Base-by-base conservation (phyloP, 495 filamentous ascomycete genomes). In the Penicillium parvum region DNA sequence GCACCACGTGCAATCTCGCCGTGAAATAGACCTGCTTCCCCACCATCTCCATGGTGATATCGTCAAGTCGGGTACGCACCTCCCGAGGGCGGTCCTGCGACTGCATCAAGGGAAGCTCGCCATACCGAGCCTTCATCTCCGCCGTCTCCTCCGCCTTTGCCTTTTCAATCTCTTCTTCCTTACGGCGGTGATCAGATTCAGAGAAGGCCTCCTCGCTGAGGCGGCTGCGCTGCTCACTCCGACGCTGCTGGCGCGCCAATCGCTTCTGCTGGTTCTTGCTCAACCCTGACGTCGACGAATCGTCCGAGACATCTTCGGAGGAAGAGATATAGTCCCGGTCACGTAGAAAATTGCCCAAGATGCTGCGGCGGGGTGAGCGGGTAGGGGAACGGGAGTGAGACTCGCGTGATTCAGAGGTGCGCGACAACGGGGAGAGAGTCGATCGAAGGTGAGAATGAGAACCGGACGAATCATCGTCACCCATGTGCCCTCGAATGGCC, bases 1-100 rank as follows among this genome's bases (percentile, higher is more conserved):
- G 79, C 2, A 88, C 63, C 45, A 90, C 86, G 61, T 96, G 88
- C 25, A 97, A 65, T 53, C 86, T 82, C 5, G 85, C 90, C n/a
- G 85, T 82, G 52, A 96, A 82, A 35, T 73, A 63, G 32, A 95
- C 72, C 33, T 79, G 74, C 60, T 91, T 76, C 23, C 84, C 87
- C 5, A 83, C 65, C 58, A 82, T 66, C 16, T 66, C 67, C 12
- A 77, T 68, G 14, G 73, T 72, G 15, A 86, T 60, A 12, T 71
- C 61, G 32, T 72, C 69, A 8, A 87, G 62, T 6, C 59, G 54
- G 37, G 76, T 60, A 10, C 76, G 71, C 2, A 60, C 47, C 40
- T 75, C 69, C 5, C 50, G 52, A 0, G 48, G 44, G 21, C 67
- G 63, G 11, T 61, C 50, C 9, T 53, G 55, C 29, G 70, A 72